Evolutionary conservation across 345 rosid species (phyloP).

Genomic region (Anacardium occidentale): DNA sequence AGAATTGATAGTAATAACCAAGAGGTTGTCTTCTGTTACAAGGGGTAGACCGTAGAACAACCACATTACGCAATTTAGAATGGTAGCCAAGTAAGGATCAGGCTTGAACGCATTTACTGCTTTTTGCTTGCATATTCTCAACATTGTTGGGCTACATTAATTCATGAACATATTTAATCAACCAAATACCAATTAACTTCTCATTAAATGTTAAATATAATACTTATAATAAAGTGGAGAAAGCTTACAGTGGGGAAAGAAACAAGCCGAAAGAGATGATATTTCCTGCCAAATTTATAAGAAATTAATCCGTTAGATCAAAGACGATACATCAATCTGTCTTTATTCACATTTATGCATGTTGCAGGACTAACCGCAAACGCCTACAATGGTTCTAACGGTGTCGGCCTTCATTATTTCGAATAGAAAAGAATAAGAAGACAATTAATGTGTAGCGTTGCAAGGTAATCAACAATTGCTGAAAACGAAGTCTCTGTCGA

Average conservation of each 20-base stretch:
- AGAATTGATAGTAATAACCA: slow-evolving; percentile 60
- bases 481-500: not conserved
- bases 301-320: no score
- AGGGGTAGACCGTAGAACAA: slow-evolving; percentile 68
- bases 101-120: slow-evolving; percentile 55
- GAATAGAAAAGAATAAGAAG: not conserved
- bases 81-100: slow-evolving; percentile 70
- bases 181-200: no score
- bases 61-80: slow-evolving; percentile 77
- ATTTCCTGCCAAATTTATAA: slow-evolving; percentile 47
- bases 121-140: slow-evolving; percentile 48
- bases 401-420: slow-evolving; percentile 23
- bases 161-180: not conserved
- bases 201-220: no score
- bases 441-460: no score
- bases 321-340: no score
- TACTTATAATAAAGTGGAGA: not conserved
- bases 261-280: slow-evolving; percentile 64
- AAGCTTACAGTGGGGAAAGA: slow-evolving; percentile 61
- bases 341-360: no score
- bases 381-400: slow-evolving; percentile 50
- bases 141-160: slow-evolving; percentile 58
- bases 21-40: slow-evolving; percentile 56
- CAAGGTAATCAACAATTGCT: no score
- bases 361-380: slow-evolving; percentile 46